phyloP scores from a whole-genome alignment of 2,329 filamentous ascomycete genomes.

The Monosporascus sp. region DNA sequence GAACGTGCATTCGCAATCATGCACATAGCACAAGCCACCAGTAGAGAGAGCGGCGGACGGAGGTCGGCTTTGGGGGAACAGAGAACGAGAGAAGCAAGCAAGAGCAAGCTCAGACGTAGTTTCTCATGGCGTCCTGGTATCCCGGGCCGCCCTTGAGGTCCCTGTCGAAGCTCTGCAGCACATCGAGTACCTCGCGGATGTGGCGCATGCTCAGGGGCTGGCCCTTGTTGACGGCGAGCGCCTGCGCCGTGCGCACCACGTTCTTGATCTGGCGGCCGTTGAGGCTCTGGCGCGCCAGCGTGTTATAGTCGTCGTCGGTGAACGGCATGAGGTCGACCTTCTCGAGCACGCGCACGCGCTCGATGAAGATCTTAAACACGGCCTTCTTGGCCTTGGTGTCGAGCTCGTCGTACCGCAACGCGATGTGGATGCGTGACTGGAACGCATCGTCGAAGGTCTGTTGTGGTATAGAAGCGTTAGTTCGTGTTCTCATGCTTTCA shows the following conservation, averaged over 20 bases:
- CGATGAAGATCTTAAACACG: constrained; percentile 82
- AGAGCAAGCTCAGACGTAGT: constrained; percentile 52
- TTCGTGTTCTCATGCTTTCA: background rate
- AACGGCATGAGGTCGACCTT: constrained; percentile 53
- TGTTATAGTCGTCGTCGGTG: constrained; percentile 60
- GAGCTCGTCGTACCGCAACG: constrained; percentile 73
- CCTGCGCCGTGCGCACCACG: constrained; percentile 75
- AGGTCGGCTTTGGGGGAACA: background rate
- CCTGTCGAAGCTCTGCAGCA: constrained; percentile 75
- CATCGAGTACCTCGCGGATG: constrained; percentile 76
- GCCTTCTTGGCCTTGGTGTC: constrained; percentile 66
- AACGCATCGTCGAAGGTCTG: constrained; percentile 86
- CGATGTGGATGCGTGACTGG: constrained; percentile 81
- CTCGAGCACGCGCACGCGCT: constrained; percentile 62
- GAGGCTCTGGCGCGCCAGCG: constrained; percentile 60
- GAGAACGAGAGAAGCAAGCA: background rate
- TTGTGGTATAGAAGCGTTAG: constrained; percentile 4
- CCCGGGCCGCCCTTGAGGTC: constrained; percentile 78
- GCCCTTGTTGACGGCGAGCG: constrained; percentile 71
- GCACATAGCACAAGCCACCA: no score
- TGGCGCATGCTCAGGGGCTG: constrained; percentile 71
- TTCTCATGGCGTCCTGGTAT: constrained; percentile 79
- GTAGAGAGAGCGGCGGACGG: no score
- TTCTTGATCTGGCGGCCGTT: constrained; percentile 78
- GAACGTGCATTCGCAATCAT: no score